Base-by-base conservation (phyloP, 495 filamentous ascomycete genomes). In the Amniculicola lignicola region DNA sequence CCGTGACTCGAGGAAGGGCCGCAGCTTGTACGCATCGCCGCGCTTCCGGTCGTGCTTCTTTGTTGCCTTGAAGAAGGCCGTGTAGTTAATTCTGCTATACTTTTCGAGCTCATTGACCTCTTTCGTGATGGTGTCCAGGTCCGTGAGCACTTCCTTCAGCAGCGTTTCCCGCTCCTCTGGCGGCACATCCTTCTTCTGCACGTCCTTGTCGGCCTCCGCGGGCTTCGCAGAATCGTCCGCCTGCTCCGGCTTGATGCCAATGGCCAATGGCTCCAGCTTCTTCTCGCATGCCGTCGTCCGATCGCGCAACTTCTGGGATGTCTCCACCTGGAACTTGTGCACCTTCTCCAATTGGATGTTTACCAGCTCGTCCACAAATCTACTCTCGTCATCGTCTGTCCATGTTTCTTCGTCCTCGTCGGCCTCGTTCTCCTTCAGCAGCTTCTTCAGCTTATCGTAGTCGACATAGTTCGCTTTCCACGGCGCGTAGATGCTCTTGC, bases 31-130 rank as follows among this genome's bases (percentile, higher is more conserved):
- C 9, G 73, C 36, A 69, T 74, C 59, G 44, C 86, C 90, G 41
- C 90, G 83, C 69, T 88, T 92, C 41, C 93, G 85, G 67, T 98
- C 93, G 72, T 98, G 93, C 70, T 98, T 98, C 80, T 98, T 98
- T 21, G 87, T 90, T 22, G 95, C 94, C 75, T 98, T 98, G 61
- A 96, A 78, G 68, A 97, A 96, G 25, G 90, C 94, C 9, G 94
- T 95, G 70, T 95, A 98, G 70, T 98, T 98, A 71, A 96, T 84
- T 21, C 86, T 88, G 67, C 88, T 93, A 72, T 91, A 98, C 67
- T 90, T 95, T 69, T 95, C 89, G 53, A 98, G 75, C 71, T 95
- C 88, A 67, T 86, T 94, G 62, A 91, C 86, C 70, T 98, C 91
- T 66, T 87, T 85, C 15, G 87, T 89, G 68, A 98, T 93, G 14